phyloP scores from a whole-genome alignment of 495 filamentous ascomycete genomes.

The Tuber calosporum region DNA sequence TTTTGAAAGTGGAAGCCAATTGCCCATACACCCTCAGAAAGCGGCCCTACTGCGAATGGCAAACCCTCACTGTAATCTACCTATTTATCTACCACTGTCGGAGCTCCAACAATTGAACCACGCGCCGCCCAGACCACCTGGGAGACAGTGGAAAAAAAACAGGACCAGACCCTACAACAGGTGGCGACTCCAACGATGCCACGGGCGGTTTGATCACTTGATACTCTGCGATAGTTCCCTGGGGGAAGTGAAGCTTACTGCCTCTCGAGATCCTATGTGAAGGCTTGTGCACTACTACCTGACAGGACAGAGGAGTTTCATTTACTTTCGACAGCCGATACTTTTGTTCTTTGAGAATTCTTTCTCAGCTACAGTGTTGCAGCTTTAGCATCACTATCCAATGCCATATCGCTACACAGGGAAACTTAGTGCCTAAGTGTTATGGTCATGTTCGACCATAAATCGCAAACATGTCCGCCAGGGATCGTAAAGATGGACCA shows the following conservation, averaged over 20 bases:
- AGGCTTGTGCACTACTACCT: background rate
- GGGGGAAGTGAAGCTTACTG: background rate
- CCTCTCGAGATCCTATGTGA: background rate
- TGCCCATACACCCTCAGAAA: background rate
- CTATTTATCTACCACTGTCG: background rate
- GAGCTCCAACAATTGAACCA: background rate
- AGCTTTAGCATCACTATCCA: no score
- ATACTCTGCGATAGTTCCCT: background rate
- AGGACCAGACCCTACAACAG: background rate
- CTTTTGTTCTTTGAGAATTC: no score
- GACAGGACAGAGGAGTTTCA: background rate
- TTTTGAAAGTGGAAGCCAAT: background rate
- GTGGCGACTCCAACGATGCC: no score
- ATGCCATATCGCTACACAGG: no score
- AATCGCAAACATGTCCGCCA: no score
- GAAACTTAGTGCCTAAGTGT: no score
- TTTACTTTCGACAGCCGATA: no score
- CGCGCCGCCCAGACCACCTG: background rate
- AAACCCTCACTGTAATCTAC: background rate
- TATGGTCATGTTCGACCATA: no score
- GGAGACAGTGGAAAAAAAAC: background rate
- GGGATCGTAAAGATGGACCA: no score
- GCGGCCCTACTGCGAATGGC: rapidly evolving
- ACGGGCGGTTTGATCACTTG: background rate
- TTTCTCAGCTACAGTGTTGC: no score